Base-by-base conservation (phyloP, 1,139 yeast species). In the Candida glucosophila region DNA sequence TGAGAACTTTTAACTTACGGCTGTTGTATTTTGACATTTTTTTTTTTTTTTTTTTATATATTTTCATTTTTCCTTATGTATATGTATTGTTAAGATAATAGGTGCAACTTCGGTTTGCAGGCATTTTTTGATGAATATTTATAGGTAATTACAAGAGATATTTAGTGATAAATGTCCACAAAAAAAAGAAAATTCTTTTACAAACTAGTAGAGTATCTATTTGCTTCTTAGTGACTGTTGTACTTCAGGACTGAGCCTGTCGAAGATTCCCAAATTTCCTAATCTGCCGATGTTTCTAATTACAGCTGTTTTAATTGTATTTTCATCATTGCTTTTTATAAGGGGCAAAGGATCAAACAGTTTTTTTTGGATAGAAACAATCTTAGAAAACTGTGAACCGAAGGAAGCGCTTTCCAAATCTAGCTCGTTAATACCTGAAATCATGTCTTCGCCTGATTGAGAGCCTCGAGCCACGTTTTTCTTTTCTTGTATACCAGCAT, bases 351-450 rank as follows among this genome's bases (percentile, higher is more conserved):
- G 95, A 49, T 90, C 96, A 38, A 71, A 67, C 5, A 76, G 64
- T 35, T 67, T 69, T 11, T 56, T 53, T 20, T 71, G 63, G 24
- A 88, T 76, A 2, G 83, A 69, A 3, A 70, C 72, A 32, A 90
- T 60, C 44, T 71, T 77, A 24, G 93, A 81, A 51, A 73, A 90
- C 26, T 77, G 74, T 0, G 95, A 78, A 2, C 97, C 97, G 54
- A 86, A 90, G 1, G 92, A 64, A 15, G 71, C 49, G 22, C 77
- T 76, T 23, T 77, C 83, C 23, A 68, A 51, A 33, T 77, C 86
- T 20, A 73, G 48, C 29, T 75, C 83, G 29, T 67, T 67, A 22
- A 43, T 53, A n/a, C 34, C 31, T 12, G 36, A 43, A 5, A 39
- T 39, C 2, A 23, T 28, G 1, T 26, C 26, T 4, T 29, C 24